These are phyloP conservation scores for Hyaloscypha hepaticicola DNA, from an alignment of 495 filamentous ascomycete genomes.

Conservation along the genomic window DNA sequence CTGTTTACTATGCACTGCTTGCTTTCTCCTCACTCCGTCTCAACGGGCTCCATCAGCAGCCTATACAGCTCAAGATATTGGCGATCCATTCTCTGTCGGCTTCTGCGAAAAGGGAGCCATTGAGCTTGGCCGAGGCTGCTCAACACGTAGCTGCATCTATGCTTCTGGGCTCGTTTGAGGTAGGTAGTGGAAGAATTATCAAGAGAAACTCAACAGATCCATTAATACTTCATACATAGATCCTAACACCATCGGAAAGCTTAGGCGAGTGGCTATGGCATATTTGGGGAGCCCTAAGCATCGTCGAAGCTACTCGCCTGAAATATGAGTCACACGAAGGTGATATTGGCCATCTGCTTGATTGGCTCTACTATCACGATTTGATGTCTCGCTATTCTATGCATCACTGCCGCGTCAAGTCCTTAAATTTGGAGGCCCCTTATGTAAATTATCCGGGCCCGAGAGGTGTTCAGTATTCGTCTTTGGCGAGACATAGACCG, in stretches of 20 bases:
- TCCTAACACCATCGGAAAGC: constrained; percentile 27
- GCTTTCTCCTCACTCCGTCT: constrained; percentile 37
- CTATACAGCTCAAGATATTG: constrained; percentile 35
- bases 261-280: constrained; percentile 35
- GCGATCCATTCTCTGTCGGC: constrained; percentile 31
- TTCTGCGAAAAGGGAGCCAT: constrained; percentile 19
- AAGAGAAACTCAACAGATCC: constrained; percentile 11
- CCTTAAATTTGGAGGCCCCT: constrained; percentile 7
- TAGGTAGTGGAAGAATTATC: constrained; percentile 16
- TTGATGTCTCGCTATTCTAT: constrained; percentile 29
- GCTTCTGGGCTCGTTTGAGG: constrained; percentile 40
- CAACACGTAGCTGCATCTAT: constrained; percentile 41
- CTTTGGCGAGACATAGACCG: constrained; percentile 20
- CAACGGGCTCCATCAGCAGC: constrained; percentile 33
- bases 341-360: constrained; percentile 17
- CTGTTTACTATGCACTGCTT: constrained; percentile 33
- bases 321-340: constrained; percentile 9
- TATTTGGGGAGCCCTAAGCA: constrained; percentile 27
- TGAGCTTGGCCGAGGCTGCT: constrained; percentile 29
- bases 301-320: constrained; percentile 24
- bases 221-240: constrained; percentile 21
- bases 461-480: constrained; percentile 20
- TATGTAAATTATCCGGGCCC: constrained; percentile 9
- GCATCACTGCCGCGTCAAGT: constrained; percentile 29
- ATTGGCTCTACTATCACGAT: constrained; percentile 34